These are phyloP conservation scores for Puccinia brachypodii DNA, from an alignment of 1,284 basidiomycete species.

Conservation along the genomic window DNA sequence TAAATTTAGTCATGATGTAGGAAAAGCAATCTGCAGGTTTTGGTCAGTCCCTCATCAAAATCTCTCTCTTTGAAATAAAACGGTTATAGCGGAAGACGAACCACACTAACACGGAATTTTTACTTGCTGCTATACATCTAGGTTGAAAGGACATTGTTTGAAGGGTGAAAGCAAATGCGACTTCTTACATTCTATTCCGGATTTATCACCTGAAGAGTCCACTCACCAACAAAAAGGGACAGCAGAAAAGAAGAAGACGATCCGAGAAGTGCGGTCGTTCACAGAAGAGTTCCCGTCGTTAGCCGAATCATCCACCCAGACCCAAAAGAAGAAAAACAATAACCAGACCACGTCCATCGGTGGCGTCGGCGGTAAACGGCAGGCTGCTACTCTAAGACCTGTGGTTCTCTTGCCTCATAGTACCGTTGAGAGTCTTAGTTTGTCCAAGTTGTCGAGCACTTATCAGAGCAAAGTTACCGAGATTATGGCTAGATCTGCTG, in stretches of 20 bases:
- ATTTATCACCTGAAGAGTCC: not conserved
- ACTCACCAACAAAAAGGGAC: too few species aligned
- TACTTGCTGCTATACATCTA: not conserved
- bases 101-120: not conserved
- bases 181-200: conserved; percentile 42
- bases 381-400: not conserved
- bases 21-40: conserved; percentile 44
- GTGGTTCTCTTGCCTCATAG: not conserved
- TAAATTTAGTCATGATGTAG: conserved; percentile 44
- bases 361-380: too few species aligned
- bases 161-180: conserved; percentile 35
- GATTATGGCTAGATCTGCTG: too few species aligned
- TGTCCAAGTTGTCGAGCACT: not conserved
- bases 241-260: not conserved
- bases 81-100: too few species aligned
- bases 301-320: not conserved
- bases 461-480: not conserved
- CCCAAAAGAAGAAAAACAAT: not conserved
- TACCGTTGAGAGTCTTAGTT: not conserved
- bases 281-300: conserved; percentile 34
- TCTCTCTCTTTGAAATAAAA: not conserved
- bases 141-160: conserved; percentile 46
- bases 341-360: too few species aligned
- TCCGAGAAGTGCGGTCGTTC: not conserved
- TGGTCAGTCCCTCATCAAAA: conserved; percentile 16